Conservation (phyloP, 2,329 filamentous ascomycete species). For the Alternaria postmessia region DNA sequence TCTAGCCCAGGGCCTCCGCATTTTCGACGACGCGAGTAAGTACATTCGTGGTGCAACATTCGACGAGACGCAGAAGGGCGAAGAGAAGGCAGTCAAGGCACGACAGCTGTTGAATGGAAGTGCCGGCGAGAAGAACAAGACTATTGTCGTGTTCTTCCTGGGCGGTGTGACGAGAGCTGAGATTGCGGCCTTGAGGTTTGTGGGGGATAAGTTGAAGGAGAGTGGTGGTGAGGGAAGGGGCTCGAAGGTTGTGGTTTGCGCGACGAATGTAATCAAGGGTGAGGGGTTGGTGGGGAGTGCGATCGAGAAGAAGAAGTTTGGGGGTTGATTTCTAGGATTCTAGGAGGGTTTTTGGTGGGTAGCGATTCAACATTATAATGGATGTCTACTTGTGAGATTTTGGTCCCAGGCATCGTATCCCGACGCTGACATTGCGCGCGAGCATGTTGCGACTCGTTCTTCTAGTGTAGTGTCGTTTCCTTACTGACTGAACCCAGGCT, state of each 20-base stretch:
- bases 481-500: too few species aligned
- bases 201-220: constrained; percentile 77
- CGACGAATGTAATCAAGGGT: constrained; percentile 89
- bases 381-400: too few species aligned
- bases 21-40: constrained; percentile 91
- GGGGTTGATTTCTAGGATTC: not conserved
- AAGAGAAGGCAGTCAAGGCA: constrained; percentile 90
- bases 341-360: not conserved
- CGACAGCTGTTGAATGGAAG: constrained; percentile 80
- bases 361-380: too few species aligned
- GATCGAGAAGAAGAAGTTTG: constrained; percentile 69
- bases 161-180: constrained; percentile 98
- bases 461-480: too few species aligned
- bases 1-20: constrained; percentile 82
- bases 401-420: too few species aligned
- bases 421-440: too few species aligned
- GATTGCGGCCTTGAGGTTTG: constrained; percentile 90
- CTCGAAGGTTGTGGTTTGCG: constrained; percentile 86
- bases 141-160: constrained; percentile 93
- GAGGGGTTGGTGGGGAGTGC: constrained; percentile 87
- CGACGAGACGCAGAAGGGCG: constrained; percentile 88
- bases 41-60: constrained; percentile 89
- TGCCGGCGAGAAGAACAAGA: constrained; percentile 66
- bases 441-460: too few species aligned
- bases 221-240: constrained; percentile 71